Conservation (phyloP, 495 filamentous ascomycete species). For the Penicillium angulare region DNA sequence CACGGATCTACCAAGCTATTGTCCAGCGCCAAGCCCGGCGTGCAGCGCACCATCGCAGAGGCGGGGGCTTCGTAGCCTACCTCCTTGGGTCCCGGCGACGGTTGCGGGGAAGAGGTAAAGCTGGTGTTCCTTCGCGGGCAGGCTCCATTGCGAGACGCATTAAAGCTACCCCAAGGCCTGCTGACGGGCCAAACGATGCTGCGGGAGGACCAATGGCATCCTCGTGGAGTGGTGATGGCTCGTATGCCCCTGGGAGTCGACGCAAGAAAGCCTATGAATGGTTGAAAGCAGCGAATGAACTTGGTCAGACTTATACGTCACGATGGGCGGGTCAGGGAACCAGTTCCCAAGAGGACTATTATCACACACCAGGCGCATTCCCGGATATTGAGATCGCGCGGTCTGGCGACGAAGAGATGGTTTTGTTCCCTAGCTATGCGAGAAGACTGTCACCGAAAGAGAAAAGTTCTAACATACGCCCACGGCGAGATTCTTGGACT, state of each 20-base stretch:
- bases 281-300: slow-evolving; percentile 83
- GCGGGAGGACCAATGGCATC: slow-evolving; percentile 37
- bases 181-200: slow-evolving; percentile 28
- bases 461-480: slow-evolving; percentile 17
- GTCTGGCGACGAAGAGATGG: slow-evolving; percentile 84
- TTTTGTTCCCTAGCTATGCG: slow-evolving; percentile 91
- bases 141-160: slow-evolving; percentile 4
- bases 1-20: slow-evolving; percentile 71
- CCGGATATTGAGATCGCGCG: slow-evolving; percentile 76
- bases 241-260: slow-evolving; percentile 65
- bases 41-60: slow-evolving; percentile 30
- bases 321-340: slow-evolving; percentile 53
- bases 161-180: slow-evolving; percentile 13
- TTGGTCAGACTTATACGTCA: slow-evolving; percentile 76
- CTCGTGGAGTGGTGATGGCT: slow-evolving; percentile 43
- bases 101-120: slow-evolving; percentile 25
- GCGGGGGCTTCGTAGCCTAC: slow-evolving; percentile 47
- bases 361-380: slow-evolving; percentile 71
- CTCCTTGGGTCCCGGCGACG: slow-evolving; percentile 48
- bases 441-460: slow-evolving; percentile 51
- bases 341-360: slow-evolving; percentile 53
- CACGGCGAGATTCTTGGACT: slow-evolving; percentile 30
- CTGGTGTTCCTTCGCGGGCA: background rate
- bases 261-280: slow-evolving; percentile 83
- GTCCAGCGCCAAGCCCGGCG: slow-evolving; percentile 59